Evolutionary conservation across 768 basidiomycete species (phyloP).

Genomic region (Lentinula guzmanii): DNA sequence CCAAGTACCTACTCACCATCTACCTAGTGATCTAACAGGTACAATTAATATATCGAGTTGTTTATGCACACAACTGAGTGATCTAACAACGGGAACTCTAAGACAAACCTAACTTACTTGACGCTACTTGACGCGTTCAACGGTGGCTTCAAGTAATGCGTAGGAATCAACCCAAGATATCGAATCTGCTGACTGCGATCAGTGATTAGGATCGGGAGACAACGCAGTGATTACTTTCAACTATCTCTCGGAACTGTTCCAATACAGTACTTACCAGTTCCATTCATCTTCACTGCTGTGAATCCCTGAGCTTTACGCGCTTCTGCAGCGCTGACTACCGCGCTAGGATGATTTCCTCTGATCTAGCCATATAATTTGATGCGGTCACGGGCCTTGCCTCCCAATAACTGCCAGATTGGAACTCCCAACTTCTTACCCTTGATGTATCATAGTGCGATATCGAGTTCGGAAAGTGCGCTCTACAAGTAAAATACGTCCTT

Average conservation of each 20-base stretch:
- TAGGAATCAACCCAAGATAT: constrained; percentile 62
- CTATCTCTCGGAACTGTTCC: too few relatives aligned
- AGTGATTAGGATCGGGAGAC: neutral
- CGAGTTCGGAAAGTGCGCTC: constrained; percentile 53
- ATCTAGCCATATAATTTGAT: constrained; percentile 57
- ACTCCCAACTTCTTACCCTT: constrained; percentile 73
- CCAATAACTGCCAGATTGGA: constrained; percentile 59
- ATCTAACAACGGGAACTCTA: neutral
- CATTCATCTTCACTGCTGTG: constrained; percentile 72
- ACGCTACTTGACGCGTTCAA: constrained; percentile 51
- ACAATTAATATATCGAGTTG: too few relatives aligned
- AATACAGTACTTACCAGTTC: constrained; percentile 33
- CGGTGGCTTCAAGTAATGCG: constrained; percentile 38
- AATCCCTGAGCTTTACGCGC: constrained; percentile 57
- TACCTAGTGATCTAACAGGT: too few relatives aligned
- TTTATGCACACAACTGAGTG: too few relatives aligned
- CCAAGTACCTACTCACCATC: too few relatives aligned
- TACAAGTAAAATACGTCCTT: constrained; percentile 12
- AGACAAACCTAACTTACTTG: constrained; percentile 34
- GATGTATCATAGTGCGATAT: constrained; percentile 74
- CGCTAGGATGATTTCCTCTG: constrained; percentile 48
- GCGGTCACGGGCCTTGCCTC: constrained; percentile 60
- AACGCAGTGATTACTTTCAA: neutral
- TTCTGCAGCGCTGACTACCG: constrained; percentile 46
- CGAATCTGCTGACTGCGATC: constrained; percentile 8